Evolutionary conservation across 2,329 filamentous ascomycete genomes (phyloP).

Genomic region (Colletotrichum zoysiae): DNA sequence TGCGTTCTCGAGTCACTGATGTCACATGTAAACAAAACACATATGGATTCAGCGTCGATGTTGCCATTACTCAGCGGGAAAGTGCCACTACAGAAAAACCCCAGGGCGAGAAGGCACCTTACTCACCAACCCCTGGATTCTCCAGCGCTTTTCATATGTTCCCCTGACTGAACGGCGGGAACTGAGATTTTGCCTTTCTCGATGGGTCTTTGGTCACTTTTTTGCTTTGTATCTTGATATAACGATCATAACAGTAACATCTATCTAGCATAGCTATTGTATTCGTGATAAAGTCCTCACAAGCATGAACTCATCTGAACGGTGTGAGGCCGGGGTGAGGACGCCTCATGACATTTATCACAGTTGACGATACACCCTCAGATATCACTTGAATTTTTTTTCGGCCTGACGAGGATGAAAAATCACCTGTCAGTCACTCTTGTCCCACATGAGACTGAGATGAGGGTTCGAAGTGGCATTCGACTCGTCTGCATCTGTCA

Average conservation of each 20-base stretch:
- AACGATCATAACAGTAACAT: no score
- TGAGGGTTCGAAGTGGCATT: background rate
- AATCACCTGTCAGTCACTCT: rapidly evolving
- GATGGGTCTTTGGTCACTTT: background rate
- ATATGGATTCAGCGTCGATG: no score
- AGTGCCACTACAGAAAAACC: no score
- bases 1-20: no score
- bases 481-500: background rate
- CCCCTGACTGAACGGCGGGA: background rate
- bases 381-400: background rate
- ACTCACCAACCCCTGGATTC: background rate
- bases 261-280: rapidly evolving
- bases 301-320: background rate
- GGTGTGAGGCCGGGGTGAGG: background rate
- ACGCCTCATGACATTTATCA: background rate
- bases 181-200: background rate
- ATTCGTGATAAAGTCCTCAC: no score
- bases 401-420: background rate
- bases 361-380: no score
- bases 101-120: no score
- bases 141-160: conserved; percentile 23
- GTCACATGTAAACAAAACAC: no score
- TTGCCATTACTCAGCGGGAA: background rate
- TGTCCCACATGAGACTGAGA: background rate
- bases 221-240: no score